Evolutionary conservation across 2,329 filamentous ascomycete genomes (phyloP), one percentile per base, ranked within the genome.

Genomic region (Fusarium metavorans): DNA sequence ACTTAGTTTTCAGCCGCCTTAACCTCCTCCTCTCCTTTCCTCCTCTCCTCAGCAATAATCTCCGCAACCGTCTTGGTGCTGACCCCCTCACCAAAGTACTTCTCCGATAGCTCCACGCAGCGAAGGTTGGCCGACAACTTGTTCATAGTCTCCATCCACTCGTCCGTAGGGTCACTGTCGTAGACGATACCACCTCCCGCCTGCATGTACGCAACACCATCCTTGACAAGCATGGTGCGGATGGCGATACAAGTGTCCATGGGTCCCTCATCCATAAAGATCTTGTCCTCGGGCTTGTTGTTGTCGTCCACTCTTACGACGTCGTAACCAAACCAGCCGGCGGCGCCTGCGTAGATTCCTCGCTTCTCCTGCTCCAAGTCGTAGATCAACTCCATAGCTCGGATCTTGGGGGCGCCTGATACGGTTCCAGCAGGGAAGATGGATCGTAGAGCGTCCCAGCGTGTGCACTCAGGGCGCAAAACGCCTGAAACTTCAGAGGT

Each of bases 381-480:
- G 56, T 94, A 95, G 79, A 99, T 99, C 71, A 99, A 87, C 85
- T 98, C 94, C 97, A 99, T 99, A 4, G 97, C 97, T 72, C 92
- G 91, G 65, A 99, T 95, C 85, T 99, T 99, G 67, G 97, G 97
- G 5, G 97, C 96, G 6, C 97, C 97, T 20, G 94, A 97, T 34
- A 98, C 96, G 0, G 97, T 99, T 66, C 97, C 97, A 6, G 97
- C 97, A 0, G 97, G 97, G 86, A 99, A 99, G 79, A 99, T 98
- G 75, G 94, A 95, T 43, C 96, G 91, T 86, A 99, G 97, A 11
- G 97, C 97, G 81, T 98, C 96, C 84, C 98, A 99, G 68, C 97
- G 90, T 34, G 95, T 96, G 87, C 95, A 95, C 43, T 89, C 95
- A 6, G 90, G 88, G 54, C 97, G 90, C 75, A 98, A 85, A n/a